These are phyloP conservation scores for Fistulina hepatica DNA, from an alignment of 1,284 basidiomycete genomes.

Conservation along the genomic window DNA sequence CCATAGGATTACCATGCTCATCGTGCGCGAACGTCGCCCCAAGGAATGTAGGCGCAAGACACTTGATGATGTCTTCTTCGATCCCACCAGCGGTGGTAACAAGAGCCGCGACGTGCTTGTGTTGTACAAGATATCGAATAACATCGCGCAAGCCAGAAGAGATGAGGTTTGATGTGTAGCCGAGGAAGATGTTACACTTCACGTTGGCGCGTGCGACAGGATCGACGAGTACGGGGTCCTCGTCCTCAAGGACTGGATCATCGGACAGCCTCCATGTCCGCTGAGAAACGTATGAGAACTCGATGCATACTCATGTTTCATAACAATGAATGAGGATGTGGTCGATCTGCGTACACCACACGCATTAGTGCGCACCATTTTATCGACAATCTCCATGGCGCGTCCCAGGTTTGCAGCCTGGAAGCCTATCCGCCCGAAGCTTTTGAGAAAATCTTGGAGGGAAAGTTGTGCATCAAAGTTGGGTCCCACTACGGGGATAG, in stretches of 20 bases:
- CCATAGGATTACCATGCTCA: too few species aligned
- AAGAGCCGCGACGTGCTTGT: constrained; percentile 82
- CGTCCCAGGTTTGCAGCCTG: constrained; percentile 86
- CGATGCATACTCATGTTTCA: too few species aligned
- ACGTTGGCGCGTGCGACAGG: constrained; percentile 55
- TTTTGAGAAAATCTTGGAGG: constrained; percentile 62
- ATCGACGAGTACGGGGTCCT: constrained; percentile 51
- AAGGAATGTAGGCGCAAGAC: constrained; percentile 90
- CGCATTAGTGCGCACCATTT: constrained; percentile 52
- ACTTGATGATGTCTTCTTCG: constrained; percentile 99
- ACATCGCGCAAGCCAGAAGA: constrained; percentile 95
- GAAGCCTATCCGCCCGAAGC: constrained; percentile 89
- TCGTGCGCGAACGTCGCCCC: too few species aligned
- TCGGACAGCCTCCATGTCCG: constrained; percentile 77
- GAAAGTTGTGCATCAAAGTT: constrained; percentile 69
- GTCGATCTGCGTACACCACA: constrained; percentile 1
- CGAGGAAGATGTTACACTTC: constrained; percentile 85
- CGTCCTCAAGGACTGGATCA: constrained; percentile 59
- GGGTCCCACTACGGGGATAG: constrained; percentile 77
- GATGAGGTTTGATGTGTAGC: constrained; percentile 98
- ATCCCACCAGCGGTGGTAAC: constrained; percentile 98
- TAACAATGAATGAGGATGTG: constrained; percentile 7
- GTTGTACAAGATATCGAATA: constrained; percentile 87
- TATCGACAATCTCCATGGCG: constrained; percentile 85
- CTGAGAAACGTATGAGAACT: constrained; percentile 29